These are phyloP conservation scores for Thraustochytrium sp. DNA, from an alignment of 352 stramenopile genomes.

Conservation along the genomic window DNA sequence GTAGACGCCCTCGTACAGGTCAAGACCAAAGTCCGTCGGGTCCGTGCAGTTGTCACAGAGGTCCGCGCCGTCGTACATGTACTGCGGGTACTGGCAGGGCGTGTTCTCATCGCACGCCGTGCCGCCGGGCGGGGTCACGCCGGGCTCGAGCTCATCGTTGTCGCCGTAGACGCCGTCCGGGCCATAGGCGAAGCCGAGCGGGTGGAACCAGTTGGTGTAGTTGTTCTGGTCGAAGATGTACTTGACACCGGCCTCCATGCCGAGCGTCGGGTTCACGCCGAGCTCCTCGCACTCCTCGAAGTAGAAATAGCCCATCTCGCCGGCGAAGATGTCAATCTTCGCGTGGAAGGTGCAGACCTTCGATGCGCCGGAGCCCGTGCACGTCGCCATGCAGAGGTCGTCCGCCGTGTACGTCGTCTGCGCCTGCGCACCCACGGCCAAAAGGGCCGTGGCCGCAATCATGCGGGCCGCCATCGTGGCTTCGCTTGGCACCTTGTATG, in stretches of 20 bases:
- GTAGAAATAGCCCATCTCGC: slow-evolving; percentile 46
- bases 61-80: slow-evolving; percentile 52
- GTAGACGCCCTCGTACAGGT: slow-evolving; percentile 61
- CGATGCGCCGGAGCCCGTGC: not conserved
- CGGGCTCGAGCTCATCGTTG: slow-evolving; percentile 57
- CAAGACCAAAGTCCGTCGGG: slow-evolving; percentile 58
- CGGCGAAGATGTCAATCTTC: slow-evolving; percentile 45
- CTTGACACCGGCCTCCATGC: slow-evolving; percentile 57
- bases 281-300: slow-evolving; percentile 48
- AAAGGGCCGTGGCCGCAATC: too few species aligned
- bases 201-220: slow-evolving; percentile 58
- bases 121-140: slow-evolving; percentile 42
- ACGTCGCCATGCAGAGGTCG: not conserved
- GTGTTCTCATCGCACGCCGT: not conserved
- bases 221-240: slow-evolving; percentile 62
- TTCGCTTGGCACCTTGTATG: too few species aligned
- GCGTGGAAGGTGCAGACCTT: not conserved
- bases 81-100: slow-evolving; percentile 53
- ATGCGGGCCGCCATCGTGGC: too few species aligned
- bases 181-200: slow-evolving; percentile 58
- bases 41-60: slow-evolving; percentile 49
- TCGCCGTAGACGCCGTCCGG: slow-evolving; percentile 57
- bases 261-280: slow-evolving; percentile 56
- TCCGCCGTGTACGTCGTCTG: not conserved
- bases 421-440: not conserved